A percentile compares a stretch with the other conserved stretches of the same genome.
These are phyloP conservation scores for Leccinum fallax DNA, from an alignment of 1,284 basidiomycete species.

Conservation along the genomic window DNA sequence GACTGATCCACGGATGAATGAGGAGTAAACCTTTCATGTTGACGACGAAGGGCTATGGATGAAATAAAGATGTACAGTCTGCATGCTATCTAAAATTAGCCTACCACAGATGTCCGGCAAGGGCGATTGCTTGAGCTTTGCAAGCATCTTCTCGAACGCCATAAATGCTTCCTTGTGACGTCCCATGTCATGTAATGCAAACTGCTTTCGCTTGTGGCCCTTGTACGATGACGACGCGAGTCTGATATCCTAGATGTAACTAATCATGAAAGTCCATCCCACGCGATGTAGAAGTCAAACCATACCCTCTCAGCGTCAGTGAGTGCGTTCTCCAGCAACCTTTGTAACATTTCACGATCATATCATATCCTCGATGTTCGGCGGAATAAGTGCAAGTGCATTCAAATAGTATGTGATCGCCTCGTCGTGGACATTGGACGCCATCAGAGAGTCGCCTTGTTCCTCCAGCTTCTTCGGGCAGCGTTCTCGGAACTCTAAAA, in stretches of 20 bases:
- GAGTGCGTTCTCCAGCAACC: background rate
- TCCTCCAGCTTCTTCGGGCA: background rate
- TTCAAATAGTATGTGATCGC: constrained; percentile 1
- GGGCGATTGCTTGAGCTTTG: background rate
- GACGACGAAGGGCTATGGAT: background rate
- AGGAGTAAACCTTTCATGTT: background rate
- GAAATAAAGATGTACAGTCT: background rate
- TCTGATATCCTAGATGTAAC: background rate
- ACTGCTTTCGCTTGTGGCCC: background rate
- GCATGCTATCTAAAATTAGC: too few species aligned
- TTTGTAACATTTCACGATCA: background rate
- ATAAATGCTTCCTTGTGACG: constrained; percentile 1
- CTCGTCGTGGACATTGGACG: background rate
- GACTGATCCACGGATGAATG: constrained; percentile 15
- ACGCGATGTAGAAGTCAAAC: background rate
- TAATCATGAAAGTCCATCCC: background rate
- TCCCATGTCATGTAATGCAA: background rate
- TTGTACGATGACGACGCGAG: background rate
- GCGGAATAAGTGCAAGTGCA: background rate
- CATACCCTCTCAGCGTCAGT: constrained; percentile 1
- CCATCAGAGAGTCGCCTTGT: background rate
- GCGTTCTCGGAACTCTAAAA: constrained; percentile 4
- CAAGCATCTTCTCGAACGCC: constrained; percentile 2
- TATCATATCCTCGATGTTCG: background rate
- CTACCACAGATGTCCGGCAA: background rate